These are phyloP conservation scores for Neofusicoccum sp. DNA, from an alignment of 2,329 filamentous ascomycete genomes.

Conservation along the genomic window DNA sequence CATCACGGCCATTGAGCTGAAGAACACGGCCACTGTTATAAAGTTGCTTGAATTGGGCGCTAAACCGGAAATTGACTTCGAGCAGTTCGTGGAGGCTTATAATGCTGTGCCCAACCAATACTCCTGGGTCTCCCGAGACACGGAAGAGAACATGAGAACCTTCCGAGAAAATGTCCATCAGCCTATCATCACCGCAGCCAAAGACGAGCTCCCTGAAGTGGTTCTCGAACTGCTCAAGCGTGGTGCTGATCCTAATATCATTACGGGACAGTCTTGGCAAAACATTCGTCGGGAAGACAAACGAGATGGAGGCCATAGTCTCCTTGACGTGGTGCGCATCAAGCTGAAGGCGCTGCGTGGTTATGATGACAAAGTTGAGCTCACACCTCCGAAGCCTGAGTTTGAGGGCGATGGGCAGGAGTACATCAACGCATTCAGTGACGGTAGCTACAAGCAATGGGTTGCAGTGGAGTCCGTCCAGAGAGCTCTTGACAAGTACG, in stretches of 20 bases:
- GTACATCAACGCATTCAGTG: conserved; percentile 46
- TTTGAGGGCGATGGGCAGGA: conserved; percentile 16
- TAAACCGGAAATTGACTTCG: conserved; percentile 58
- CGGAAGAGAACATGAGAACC: conserved; percentile 49
- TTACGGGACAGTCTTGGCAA: conserved; percentile 45
- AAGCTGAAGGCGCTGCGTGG: conserved; percentile 52
- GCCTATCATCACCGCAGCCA: conserved; percentile 63
- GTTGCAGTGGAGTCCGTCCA: conserved; percentile 44
- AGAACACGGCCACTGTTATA: conserved; percentile 53
- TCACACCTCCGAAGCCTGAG: conserved; percentile 26
- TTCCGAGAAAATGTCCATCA: conserved; percentile 57
- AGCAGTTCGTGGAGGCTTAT: conserved; percentile 59
- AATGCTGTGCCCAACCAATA: conserved; percentile 46
- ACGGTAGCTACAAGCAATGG: conserved; percentile 63
- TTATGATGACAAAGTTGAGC: conserved; percentile 33
- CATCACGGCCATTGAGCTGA: conserved; percentile 56
- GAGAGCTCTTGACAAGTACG: conserved; percentile 37
- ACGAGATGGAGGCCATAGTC: conserved; percentile 44
- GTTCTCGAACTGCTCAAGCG: conserved; percentile 59
- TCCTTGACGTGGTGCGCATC: conserved; percentile 61
- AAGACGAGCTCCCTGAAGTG: conserved; percentile 51
- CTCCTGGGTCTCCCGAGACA: conserved; percentile 29
- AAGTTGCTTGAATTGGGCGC: conserved; percentile 66
- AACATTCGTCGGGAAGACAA: conserved; percentile 33
- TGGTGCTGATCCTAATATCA: conserved; percentile 64